These are phyloP conservation scores for Ogataea paraovalis DNA, from an alignment of 805 yeast species.

Conservation along the genomic window DNA sequence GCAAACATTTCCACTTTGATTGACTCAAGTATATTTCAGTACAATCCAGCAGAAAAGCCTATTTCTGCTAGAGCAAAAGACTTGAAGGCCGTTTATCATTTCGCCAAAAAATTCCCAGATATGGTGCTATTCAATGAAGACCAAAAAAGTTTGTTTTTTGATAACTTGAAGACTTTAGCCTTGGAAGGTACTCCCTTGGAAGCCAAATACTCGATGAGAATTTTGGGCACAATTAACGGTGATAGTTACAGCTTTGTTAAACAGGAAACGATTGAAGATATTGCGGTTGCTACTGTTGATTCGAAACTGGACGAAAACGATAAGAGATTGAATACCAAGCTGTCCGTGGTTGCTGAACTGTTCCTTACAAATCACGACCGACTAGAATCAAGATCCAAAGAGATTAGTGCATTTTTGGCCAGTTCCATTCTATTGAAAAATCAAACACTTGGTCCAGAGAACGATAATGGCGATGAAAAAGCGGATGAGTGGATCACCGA, in stretches of 20 bases:
- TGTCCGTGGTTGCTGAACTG: constrained; percentile 59
- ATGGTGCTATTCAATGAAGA: constrained; percentile 24
- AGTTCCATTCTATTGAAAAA: constrained; percentile 60
- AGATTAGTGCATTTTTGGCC: constrained; percentile 55
- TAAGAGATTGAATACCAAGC: constrained; percentile 46
- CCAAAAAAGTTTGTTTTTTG: constrained; percentile 39
- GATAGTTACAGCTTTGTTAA: not conserved
- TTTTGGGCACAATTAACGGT: constrained; percentile 34
- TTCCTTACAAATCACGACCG: constrained; percentile 44
- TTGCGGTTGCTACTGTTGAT: constrained; percentile 43
- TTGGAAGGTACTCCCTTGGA: constrained; percentile 52
- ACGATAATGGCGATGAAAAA: constrained; percentile 46
- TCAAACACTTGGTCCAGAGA: constrained; percentile 31
- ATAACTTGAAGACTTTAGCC: constrained; percentile 44
- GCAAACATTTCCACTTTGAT: constrained; percentile 52
- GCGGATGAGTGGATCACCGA: constrained; percentile 27
- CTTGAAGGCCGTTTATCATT: constrained; percentile 58
- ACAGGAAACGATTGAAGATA: constrained; percentile 31
- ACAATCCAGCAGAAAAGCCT: constrained; percentile 1
- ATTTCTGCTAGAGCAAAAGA: constrained; percentile 31
- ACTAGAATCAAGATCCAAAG: constrained; percentile 48
- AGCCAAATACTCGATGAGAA: constrained; percentile 60
- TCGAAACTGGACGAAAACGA: constrained; percentile 38
- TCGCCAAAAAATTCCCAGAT: constrained; percentile 48
- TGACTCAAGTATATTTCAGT: constrained; percentile 14